These are phyloP conservation scores for Stentor roeselii DNA, from an alignment of 73 alveolate species.

Conservation along the genomic window DNA sequence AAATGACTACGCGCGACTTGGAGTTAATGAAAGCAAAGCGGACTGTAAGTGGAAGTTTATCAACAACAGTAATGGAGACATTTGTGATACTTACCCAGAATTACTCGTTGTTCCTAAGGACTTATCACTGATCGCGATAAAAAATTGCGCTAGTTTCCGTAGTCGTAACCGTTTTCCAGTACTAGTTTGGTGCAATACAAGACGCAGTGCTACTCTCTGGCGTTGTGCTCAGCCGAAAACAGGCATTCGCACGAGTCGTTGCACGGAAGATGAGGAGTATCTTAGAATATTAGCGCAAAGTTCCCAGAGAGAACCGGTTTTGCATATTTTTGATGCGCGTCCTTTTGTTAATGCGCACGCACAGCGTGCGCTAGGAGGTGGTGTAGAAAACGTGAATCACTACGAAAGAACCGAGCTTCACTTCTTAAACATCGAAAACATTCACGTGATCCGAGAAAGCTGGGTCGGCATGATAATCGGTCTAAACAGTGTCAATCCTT, in stretches of 20 bases:
- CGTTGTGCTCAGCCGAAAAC: slow-evolving; percentile 34
- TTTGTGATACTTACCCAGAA: slow-evolving; percentile 76
- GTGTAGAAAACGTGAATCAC: slow-evolving; percentile 67
- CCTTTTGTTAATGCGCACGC: slow-evolving; percentile 80
- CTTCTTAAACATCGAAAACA: slow-evolving; percentile 83
- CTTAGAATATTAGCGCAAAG: slow-evolving; percentile 13
- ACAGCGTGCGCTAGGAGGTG: slow-evolving; percentile 83
- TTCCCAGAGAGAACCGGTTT: not conserved
- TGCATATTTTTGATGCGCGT: slow-evolving; percentile 75
- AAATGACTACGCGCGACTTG: slow-evolving; percentile 22
- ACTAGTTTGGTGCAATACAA: slow-evolving; percentile 64
- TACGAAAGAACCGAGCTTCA: slow-evolving; percentile 62
- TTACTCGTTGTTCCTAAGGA: slow-evolving; percentile 60
- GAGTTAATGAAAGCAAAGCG: not conserved
- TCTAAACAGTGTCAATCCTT: not conserved
- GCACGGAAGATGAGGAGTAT: slow-evolving; percentile 53
- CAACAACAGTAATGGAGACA: slow-evolving; percentile 32
- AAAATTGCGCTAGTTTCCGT: slow-evolving; percentile 56
- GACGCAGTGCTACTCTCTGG: slow-evolving; percentile 48
- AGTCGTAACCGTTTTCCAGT: slow-evolving; percentile 78
- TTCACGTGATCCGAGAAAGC: slow-evolving; percentile 86
- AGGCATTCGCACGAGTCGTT: slow-evolving; percentile 38
- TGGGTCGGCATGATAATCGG: slow-evolving; percentile 31
- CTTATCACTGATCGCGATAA: slow-evolving; percentile 46
- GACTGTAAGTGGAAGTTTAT: slow-evolving; percentile 31